Percentiles rank a stretch among this genome's conserved stretches.
These are phyloP conservation scores for Cystofilobasidium ferigula DNA, from an alignment of 768 basidiomycete genomes.

Conservation along the genomic window DNA sequence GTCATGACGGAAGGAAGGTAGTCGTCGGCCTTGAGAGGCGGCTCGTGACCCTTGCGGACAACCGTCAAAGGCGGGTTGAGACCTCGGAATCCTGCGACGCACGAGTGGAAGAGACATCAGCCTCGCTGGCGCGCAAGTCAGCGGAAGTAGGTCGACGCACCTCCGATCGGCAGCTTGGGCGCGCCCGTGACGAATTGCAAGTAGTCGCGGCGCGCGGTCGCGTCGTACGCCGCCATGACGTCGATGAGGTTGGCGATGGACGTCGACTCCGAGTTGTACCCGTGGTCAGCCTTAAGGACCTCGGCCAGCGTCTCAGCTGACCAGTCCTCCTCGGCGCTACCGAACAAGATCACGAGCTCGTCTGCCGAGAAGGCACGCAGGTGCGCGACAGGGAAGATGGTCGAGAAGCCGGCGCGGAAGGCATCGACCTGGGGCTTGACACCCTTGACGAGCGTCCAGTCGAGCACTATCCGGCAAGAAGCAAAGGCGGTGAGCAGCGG, in stretches of 20 bases:
- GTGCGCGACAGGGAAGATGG: conserved; percentile 87
- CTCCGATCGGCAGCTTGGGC: conserved; percentile 89
- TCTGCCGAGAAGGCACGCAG: conserved; percentile 85
- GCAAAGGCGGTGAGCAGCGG: not conserved
- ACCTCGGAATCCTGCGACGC: conserved; percentile 69
- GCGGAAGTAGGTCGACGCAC: conserved; percentile 42
- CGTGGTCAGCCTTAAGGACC: conserved; percentile 91
- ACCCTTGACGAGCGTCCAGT: conserved; percentile 76
- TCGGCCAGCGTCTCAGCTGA: conserved; percentile 51
- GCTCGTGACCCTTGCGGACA: conserved; percentile 90
- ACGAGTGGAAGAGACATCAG: conserved; percentile 15
- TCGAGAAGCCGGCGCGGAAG: conserved; percentile 54
- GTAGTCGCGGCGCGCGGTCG: conserved; percentile 64
- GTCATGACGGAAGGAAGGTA: conserved; percentile 98
- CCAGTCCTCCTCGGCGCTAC: conserved; percentile 98
- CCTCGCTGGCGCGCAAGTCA: not conserved
- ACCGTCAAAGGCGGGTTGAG: conserved; percentile 89
- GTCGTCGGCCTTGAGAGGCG: conserved; percentile 79
- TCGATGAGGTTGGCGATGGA: conserved; percentile 79
- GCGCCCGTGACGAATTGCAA: conserved; percentile 96
- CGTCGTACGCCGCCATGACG: conserved; percentile 71
- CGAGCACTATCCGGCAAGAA: conserved; percentile 48
- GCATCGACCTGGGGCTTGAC: conserved; percentile 68
- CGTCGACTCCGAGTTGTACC: conserved; percentile 88
- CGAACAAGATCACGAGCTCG: conserved; percentile 90